These are phyloP conservation scores for Nannochloris sp. DNA, from an alignment of 139 green algal genomes.

Conservation along the genomic window DNA sequence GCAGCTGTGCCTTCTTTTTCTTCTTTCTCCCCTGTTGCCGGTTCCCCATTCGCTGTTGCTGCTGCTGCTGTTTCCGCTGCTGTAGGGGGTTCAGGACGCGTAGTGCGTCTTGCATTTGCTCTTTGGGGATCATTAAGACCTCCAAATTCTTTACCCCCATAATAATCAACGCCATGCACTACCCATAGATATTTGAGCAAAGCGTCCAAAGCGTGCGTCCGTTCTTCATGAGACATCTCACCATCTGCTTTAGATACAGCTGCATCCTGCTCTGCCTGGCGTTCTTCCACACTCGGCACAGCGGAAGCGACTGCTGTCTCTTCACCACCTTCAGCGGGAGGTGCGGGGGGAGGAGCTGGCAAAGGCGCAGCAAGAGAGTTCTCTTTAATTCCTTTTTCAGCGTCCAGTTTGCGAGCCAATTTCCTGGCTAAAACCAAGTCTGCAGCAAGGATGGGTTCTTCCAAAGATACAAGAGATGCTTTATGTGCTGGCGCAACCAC, in stretches of 20 bases:
- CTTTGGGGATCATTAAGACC: slow-evolving; percentile 7
- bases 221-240: slow-evolving; percentile 13
- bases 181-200: slow-evolving; percentile 85
- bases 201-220: slow-evolving; percentile 59
- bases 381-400: slow-evolving; percentile 60
- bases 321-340: neutral
- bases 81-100: neutral
- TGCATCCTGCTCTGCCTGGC: slow-evolving; percentile 11
- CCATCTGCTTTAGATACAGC: neutral
- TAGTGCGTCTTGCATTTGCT: slow-evolving; percentile 2
- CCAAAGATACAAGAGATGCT: slow-evolving; percentile 46
- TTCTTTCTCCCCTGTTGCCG: neutral
- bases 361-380: slow-evolving; percentile 46
- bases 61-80: neutral
- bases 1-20: neutral
- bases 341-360: too few species aligned
- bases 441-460: slow-evolving; percentile 31
- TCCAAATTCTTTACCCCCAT: slow-evolving; percentile 42
- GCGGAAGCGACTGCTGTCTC: neutral
- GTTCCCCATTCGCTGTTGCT: neutral
- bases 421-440: slow-evolving; percentile 52
- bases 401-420: slow-evolving; percentile 63
- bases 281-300: slow-evolving; percentile 3
- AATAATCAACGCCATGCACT: slow-evolving; percentile 89
- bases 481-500: neutral